These are phyloP conservation scores for Lipomyces orientalis DNA, from an alignment of 805 yeast species.

Conservation along the genomic window DNA sequence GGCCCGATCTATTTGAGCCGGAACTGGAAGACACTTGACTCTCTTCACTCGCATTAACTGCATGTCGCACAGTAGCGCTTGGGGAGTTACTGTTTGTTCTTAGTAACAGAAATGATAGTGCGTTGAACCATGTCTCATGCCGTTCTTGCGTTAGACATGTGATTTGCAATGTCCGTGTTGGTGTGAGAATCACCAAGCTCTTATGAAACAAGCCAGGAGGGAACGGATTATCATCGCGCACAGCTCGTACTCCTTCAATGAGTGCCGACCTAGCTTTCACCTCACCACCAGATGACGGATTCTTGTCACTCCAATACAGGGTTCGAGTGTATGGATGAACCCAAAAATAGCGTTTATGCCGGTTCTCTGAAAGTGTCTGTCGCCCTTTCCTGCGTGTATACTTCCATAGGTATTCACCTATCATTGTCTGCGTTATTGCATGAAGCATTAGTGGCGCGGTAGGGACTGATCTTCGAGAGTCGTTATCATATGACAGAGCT, in stretches of 20 bases:
- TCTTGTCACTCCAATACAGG: slow-evolving; percentile 83
- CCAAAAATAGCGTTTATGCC: slow-evolving; percentile 96
- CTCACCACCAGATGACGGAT: slow-evolving; percentile 70
- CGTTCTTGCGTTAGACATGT: slow-evolving; percentile 88
- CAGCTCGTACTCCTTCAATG: slow-evolving; percentile 76
- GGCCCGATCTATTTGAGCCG: neutral
- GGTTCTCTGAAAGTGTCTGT: slow-evolving; percentile 66
- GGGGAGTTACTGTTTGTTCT: slow-evolving; percentile 48
- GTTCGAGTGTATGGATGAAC: slow-evolving; percentile 92
- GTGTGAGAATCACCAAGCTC: slow-evolving; percentile 77
- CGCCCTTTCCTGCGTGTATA: slow-evolving; percentile 78
- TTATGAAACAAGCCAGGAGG: slow-evolving; percentile 89
- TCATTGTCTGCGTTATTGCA: slow-evolving; percentile 87
- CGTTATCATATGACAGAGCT: neutral
- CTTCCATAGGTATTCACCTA: slow-evolving; percentile 88
- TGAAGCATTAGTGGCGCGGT: slow-evolving; percentile 69
- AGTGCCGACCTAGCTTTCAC: slow-evolving; percentile 80
- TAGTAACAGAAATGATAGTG: slow-evolving; percentile 66
- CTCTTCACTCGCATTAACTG: neutral
- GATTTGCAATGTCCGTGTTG: slow-evolving; percentile 67
- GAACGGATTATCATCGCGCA: slow-evolving; percentile 81
- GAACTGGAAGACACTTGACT: neutral
- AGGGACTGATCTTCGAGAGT: neutral
- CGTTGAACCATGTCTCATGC: slow-evolving; percentile 90
- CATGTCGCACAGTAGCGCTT: slow-evolving; percentile 37